phyloP scores from a whole-genome alignment of 305 asterid genomes.

The Nicotiana rustica region DNA sequence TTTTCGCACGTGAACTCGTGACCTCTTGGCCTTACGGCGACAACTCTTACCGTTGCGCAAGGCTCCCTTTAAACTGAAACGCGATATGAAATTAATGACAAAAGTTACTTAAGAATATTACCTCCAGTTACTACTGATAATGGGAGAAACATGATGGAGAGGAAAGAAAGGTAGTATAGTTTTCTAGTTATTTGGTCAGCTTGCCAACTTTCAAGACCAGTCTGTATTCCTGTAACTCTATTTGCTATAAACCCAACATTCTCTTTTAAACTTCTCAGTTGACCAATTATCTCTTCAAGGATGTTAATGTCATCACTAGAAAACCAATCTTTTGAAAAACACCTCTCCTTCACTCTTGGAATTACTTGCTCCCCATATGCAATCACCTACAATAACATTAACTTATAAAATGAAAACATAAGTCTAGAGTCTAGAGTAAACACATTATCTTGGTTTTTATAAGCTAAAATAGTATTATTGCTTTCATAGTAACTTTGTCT shows the following conservation, averaged over 20 bases:
- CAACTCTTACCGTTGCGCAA: not conserved
- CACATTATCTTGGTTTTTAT: too few relatives aligned
- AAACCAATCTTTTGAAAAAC: conserved; percentile 85
- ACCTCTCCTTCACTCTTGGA: conserved; percentile 89
- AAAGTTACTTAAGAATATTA: conserved; percentile 35
- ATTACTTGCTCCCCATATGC: conserved; percentile 93
- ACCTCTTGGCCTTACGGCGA: too few relatives aligned
- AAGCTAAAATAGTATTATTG: too few relatives aligned
- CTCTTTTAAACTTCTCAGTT: conserved; percentile 84
- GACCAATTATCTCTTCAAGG: conserved; percentile 86
- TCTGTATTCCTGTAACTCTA: conserved; percentile 87
- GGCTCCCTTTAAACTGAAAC: not conserved
- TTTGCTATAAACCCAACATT: conserved; percentile 88
- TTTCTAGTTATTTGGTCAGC: conserved; percentile 90
- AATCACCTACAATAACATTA: conserved; percentile 60
- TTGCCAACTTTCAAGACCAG: conserved; percentile 95
- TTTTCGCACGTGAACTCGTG: not conserved
- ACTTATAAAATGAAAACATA: not conserved
- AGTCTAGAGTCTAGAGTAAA: not conserved
- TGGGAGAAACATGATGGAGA: conserved; percentile 91
- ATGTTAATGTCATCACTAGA: conserved; percentile 69
- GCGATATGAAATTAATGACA: not conserved
- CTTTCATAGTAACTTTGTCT: too few relatives aligned
- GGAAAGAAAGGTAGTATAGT: conserved; percentile 88
- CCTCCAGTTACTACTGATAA: conserved; percentile 92